Evolutionary conservation across 2,329 filamentous ascomycete genomes (phyloP).

Genomic region (Fusarium neocosmosporiellum): DNA sequence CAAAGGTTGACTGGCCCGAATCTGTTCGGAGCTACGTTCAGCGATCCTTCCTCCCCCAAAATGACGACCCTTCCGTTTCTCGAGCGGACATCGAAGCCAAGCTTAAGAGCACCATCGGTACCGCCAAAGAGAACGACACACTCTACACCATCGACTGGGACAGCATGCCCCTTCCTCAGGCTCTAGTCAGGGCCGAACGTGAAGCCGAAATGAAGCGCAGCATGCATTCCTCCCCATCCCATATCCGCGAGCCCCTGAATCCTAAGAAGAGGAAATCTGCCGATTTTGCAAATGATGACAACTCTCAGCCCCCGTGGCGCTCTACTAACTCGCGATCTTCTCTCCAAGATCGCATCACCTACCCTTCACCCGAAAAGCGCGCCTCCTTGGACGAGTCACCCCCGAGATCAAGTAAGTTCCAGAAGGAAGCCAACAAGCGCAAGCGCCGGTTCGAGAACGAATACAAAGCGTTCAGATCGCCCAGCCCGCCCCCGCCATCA

Average conservation of each 20-base stretch:
- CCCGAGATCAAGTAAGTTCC: slow-evolving; percentile 83
- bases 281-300: slow-evolving; percentile 67
- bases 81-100: slow-evolving; percentile 83
- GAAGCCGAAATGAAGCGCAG: slow-evolving; percentile 58
- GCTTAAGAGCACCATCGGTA: slow-evolving; percentile 86
- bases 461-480: slow-evolving; percentile 68
- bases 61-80: slow-evolving; percentile 71
- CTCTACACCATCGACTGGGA: slow-evolving; percentile 86
- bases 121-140: slow-evolving; percentile 78
- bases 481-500: slow-evolving; percentile 66
- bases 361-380: slow-evolving; percentile 59
- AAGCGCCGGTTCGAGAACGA: slow-evolving; percentile 85
- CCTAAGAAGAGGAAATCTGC: slow-evolving; percentile 87
- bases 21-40: slow-evolving; percentile 91
- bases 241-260: slow-evolving; percentile 47
- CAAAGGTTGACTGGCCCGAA: slow-evolving; percentile 81
- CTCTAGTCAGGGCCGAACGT: slow-evolving; percentile 80
- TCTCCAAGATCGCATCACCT: slow-evolving; percentile 82
- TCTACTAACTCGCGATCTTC: slow-evolving; percentile 69
- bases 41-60: slow-evolving; percentile 83
- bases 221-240: slow-evolving; percentile 43
- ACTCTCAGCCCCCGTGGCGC: slow-evolving; percentile 77
- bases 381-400: slow-evolving; percentile 58
- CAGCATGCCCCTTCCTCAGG: slow-evolving; percentile 83
- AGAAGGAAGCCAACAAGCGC: slow-evolving; percentile 90